These are phyloP conservation scores for Fusarium tupiense DNA, from an alignment of 2,329 filamentous ascomycete genomes.

Conservation along the genomic window DNA sequence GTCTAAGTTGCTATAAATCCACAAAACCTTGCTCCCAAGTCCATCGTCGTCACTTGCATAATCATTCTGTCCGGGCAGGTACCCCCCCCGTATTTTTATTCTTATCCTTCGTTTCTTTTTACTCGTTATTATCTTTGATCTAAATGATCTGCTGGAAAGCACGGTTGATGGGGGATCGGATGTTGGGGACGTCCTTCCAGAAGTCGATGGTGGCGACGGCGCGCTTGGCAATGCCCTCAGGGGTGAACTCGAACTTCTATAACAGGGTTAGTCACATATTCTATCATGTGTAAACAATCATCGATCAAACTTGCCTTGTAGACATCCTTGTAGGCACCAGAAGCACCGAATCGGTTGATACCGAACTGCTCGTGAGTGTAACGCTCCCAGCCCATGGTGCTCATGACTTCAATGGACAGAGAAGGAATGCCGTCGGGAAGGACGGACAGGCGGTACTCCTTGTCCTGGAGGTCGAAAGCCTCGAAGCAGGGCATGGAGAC, in stretches of 20 bases:
- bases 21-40: constrained; percentile 39
- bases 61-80: constrained; percentile 33
- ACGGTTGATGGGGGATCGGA: constrained; percentile 95
- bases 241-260: constrained; percentile 99
- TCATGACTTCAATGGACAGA: constrained; percentile 95
- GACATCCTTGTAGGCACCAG: constrained; percentile 95
- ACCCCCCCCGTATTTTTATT: constrained; percentile 18
- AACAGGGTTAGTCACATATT: constrained; percentile 49
- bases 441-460: constrained; percentile 94
- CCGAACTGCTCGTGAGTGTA: constrained; percentile 99
- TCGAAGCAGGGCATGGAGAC: constrained; percentile 97
- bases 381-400: constrained; percentile 97
- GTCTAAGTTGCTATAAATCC: constrained; percentile 40
- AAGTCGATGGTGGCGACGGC: constrained; percentile 92
- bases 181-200: constrained; percentile 92
- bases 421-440: constrained; percentile 94
- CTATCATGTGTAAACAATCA: not conserved
- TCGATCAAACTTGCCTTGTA: constrained; percentile 76
- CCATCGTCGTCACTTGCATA: constrained; percentile 42
- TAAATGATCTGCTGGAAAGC: constrained; percentile 98
- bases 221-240: constrained; percentile 95
- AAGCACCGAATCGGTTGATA: constrained; percentile 98
- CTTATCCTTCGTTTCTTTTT: constrained; percentile 29
- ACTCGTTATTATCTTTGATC: constrained; percentile 40
- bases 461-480: constrained; percentile 92